phyloP scores from a whole-genome alignment of 1,139 yeast genomes.

The Yamadazyma taylorii region DNA sequence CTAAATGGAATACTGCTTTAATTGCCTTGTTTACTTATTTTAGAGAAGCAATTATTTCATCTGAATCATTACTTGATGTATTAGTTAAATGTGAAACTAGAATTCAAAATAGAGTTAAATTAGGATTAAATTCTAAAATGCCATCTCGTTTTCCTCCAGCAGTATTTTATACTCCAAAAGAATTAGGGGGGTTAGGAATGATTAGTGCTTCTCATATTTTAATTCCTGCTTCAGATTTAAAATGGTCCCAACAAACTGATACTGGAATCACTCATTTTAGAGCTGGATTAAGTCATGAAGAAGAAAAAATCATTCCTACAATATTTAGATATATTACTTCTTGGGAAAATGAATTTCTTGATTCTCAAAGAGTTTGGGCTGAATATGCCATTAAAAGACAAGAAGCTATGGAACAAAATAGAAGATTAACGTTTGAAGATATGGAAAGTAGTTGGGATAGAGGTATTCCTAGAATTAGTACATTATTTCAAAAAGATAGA shows the following conservation, averaged over 20 bases:
- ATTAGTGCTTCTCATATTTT: slow-evolving; percentile 93
- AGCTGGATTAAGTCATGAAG: slow-evolving; percentile 87
- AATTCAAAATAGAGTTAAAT: slow-evolving; percentile 89
- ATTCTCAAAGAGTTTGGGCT: slow-evolving; percentile 97
- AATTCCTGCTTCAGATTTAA: slow-evolving; percentile 88
- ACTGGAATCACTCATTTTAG: slow-evolving; percentile 94
- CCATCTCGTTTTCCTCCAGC: slow-evolving; percentile 99
- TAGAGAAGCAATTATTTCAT: slow-evolving; percentile 89
- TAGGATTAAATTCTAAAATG: slow-evolving; percentile 97
- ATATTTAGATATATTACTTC: slow-evolving; percentile 88
- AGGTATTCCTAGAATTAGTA: slow-evolving; percentile 94
- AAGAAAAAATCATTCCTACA: slow-evolving; percentile 84
- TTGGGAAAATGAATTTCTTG: slow-evolving; percentile 95
- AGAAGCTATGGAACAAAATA: slow-evolving; percentile 83
- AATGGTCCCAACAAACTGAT: slow-evolving; percentile 92
- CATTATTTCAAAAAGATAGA: slow-evolving; percentile 91
- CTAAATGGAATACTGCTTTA: slow-evolving; percentile 95
- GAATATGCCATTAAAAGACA: slow-evolving; percentile 89
- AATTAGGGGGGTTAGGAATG: slow-evolving; percentile 97
- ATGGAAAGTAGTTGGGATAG: slow-evolving; percentile 94
- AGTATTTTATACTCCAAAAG: slow-evolving; percentile 96
- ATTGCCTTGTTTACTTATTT: slow-evolving; percentile 84
- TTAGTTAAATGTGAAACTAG: slow-evolving; percentile 91
- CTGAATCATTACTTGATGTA: slow-evolving; percentile 74
- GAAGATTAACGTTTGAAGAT: slow-evolving; percentile 89